phyloP scores from a whole-genome alignment of 768 basidiomycete species.

The Boletus sp. region DNA sequence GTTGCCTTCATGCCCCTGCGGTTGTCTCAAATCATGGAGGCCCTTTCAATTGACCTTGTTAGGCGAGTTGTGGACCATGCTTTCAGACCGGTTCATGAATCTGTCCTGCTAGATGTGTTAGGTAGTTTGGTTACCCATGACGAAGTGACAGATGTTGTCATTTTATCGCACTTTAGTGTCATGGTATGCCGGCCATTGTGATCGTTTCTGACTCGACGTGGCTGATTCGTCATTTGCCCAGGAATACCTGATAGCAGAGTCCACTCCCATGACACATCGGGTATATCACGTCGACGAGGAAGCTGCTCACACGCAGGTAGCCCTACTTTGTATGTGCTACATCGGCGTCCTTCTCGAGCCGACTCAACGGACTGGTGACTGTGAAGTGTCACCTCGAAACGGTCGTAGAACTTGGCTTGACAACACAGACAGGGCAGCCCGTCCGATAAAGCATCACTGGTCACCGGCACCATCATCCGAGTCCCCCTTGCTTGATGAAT shows the following conservation, averaged over 20 bases:
- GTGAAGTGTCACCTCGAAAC: too few relatives aligned
- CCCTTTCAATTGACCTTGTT: background rate
- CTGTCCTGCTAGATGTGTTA: background rate
- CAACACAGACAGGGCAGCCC: too few relatives aligned
- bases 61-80: background rate
- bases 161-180: background rate
- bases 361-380: too few relatives aligned
- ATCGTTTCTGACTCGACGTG: background rate
- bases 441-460: too few relatives aligned
- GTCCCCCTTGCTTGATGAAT: background rate
- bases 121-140: background rate
- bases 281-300: background rate
- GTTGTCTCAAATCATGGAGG: background rate
- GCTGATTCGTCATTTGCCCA: background rate
- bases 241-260: constrained; percentile 4
- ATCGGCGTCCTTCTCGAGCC: background rate
- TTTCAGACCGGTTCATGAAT: background rate
- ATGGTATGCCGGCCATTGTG: background rate
- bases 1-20: background rate
- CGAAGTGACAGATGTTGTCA: constrained; percentile 1
- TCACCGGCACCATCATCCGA: too few relatives aligned
- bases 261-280: background rate
- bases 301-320: background rate
- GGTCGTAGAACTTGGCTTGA: too few relatives aligned
- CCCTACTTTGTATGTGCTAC: constrained; percentile 1